Evolutionary conservation across 352 stramenopile genomes (phyloP), one percentile per base, ranked within the genome.

Genomic region (Globisporangium orthogonon): DNA sequence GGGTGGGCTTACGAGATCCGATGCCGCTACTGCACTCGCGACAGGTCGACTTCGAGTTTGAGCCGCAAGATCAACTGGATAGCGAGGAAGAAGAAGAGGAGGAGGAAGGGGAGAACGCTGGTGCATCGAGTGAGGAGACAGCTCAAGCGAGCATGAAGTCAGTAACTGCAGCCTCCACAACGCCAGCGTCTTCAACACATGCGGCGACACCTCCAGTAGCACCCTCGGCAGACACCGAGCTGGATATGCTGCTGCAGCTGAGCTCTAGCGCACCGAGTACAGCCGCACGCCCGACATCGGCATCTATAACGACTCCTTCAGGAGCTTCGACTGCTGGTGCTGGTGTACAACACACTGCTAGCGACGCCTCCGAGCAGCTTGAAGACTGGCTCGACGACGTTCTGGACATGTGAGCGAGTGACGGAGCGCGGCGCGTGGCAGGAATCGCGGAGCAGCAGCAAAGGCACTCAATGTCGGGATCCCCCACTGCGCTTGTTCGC

Each of bases 321-420:
- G 23, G 23, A 23, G 23, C 23, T 31, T 0, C 44, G 7, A 18
- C 10, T 28, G 44, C 7, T 31, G 44, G 44, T 29, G 2, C n/a
- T 9, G 10, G 15, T 17, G n/a, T 33, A 7, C 35, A 39, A 9
- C 37, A 47, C 11, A 33, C 7, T 1, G 23, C 37, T 3, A 39
- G 13, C 2, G 31, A 61, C 52, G 60, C 60, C 2, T 52, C 61
- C 43, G 58, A 83, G 5, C 66, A 88, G 35, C 66, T 88, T 7
- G 80, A 90, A 62, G 76, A 86, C 3, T 90, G 80, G 80, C 65
- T 90, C 17, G 80, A 90, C 50, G 76, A 87, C 41, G 66, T 90
- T 4, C 55, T 90, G 33, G 77, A 83, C 49, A 65, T 76, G 61
- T 79, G 63, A 46, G 37, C 7, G 10, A 13, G 35, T 11, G 14